A percentile compares a stretch with the other conserved stretches of the same genome.
These are phyloP conservation scores for Tausonia pullulans DNA, from an alignment of 1,284 basidiomycete genomes.

Conservation along the genomic window DNA sequence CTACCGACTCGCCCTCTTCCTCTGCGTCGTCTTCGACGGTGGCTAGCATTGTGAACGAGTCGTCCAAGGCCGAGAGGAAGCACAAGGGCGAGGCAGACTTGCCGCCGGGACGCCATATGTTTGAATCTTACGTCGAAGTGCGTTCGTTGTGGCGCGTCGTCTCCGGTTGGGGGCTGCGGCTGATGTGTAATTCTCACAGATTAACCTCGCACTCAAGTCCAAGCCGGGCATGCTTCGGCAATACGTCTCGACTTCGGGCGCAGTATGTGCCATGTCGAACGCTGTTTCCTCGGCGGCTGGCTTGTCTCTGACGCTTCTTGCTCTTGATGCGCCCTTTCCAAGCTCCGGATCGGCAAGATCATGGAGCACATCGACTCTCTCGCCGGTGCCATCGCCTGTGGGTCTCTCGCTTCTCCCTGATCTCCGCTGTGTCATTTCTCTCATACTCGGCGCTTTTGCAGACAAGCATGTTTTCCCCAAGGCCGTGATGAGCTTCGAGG, in stretches of 20 bases:
- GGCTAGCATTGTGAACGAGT: not conserved
- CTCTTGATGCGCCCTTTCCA: not conserved
- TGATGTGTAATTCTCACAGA: not conserved
- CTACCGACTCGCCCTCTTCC: not conserved
- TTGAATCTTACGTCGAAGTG: slow-evolving; percentile 12
- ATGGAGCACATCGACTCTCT: slow-evolving; percentile 57
- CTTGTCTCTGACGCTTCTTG: not conserved
- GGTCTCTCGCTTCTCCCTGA: not conserved
- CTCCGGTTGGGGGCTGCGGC: not conserved
- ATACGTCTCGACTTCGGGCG: slow-evolving; percentile 34
- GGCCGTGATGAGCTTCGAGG: slow-evolving; percentile 21
- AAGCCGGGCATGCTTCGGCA: slow-evolving; percentile 29
- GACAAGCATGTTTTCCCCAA: slow-evolving; percentile 18
- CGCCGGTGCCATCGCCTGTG: slow-evolving; percentile 66
- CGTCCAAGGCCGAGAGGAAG: not conserved
- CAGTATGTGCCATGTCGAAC: slow-evolving; percentile 27
- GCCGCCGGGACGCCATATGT: not conserved
- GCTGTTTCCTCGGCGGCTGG: not conserved
- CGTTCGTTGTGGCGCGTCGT: not conserved
- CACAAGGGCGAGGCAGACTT: not conserved
- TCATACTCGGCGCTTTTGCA: slow-evolving; percentile 12
- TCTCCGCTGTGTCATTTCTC: slow-evolving; percentile 53
- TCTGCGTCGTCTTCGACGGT: not conserved
- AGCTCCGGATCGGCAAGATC: slow-evolving; percentile 33
- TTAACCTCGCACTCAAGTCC: slow-evolving; percentile 31